These are phyloP conservation scores for Aspergillus puulaauensis DNA, from an alignment of 2,329 filamentous ascomycete species.

Conservation along the genomic window DNA sequence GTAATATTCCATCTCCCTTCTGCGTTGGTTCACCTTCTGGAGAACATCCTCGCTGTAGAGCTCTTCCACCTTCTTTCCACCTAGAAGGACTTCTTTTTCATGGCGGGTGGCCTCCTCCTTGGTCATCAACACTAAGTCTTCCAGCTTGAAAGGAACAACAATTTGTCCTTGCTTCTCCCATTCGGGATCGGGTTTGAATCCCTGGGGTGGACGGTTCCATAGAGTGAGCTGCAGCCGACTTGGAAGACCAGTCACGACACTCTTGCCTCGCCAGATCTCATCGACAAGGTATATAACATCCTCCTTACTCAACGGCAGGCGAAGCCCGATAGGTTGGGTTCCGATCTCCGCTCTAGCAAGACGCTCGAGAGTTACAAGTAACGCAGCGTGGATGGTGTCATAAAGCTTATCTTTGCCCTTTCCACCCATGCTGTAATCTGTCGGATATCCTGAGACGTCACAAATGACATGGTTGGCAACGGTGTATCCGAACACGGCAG, in stretches of 20 bases:
- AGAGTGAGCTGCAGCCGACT: conserved; percentile 77
- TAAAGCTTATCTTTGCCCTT: conserved; percentile 92
- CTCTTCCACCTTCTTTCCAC: conserved; percentile 65
- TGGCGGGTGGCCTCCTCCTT: conserved; percentile 83
- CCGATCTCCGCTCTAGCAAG: conserved; percentile 57
- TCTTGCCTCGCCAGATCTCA: conserved; percentile 82
- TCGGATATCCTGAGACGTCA: conserved; percentile 75
- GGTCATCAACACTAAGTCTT: conserved; percentile 84
- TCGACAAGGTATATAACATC: conserved; percentile 89
- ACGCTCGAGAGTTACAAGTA: conserved; percentile 79
- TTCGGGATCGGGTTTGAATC: conserved; percentile 62
- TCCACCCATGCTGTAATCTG: conserved; percentile 72
- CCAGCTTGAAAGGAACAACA: conserved; percentile 65
- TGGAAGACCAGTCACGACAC: conserved; percentile 75
- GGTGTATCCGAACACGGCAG: conserved; percentile 89
- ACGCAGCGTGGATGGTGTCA: conserved; percentile 71
- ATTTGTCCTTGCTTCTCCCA: conserved; percentile 69
- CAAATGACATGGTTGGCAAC: conserved; percentile 92
- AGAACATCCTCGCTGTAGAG: conserved; percentile 71
- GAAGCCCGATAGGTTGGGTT: conserved; percentile 66
- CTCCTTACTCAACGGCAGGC: conserved; percentile 71
- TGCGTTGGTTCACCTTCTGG: conserved; percentile 64
- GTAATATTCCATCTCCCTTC: conserved; percentile 64
- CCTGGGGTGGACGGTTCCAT: conserved; percentile 67
- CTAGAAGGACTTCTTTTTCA: conserved; percentile 75